Conservation (phyloP, 176 grass and related monocot genomes). For the Saccharum officinarum region DNA sequence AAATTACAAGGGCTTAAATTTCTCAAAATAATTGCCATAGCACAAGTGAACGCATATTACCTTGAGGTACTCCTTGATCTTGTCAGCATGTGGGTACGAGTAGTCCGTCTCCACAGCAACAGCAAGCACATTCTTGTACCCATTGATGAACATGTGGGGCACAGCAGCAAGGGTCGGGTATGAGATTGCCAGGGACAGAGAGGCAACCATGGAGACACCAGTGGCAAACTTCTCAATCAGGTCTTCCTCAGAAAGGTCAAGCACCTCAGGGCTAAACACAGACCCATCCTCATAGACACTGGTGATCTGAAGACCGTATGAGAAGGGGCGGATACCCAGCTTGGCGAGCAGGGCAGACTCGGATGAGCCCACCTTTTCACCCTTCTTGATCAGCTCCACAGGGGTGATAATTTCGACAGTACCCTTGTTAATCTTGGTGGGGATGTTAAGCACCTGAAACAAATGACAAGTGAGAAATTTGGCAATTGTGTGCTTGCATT, state of each 20-base stretch:
- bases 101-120: constrained; percentile 79
- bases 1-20: background rate
- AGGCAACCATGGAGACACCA: constrained; percentile 75
- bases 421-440: constrained; percentile 96
- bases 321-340: constrained; percentile 80
- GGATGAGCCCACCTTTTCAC: constrained; percentile 82
- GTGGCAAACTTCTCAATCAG: constrained; percentile 59
- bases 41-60: constrained; percentile 7
- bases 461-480: background rate
- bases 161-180: constrained; percentile 83
- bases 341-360: constrained; percentile 84
- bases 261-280: constrained; percentile 84
- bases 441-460: constrained; percentile 81
- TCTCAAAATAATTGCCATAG: background rate
- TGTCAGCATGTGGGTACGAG: constrained; percentile 70
- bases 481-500: background rate
- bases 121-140: constrained; percentile 87
- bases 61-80: constrained; percentile 92
- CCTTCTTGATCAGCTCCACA: constrained; percentile 82
- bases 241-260: constrained; percentile 78
- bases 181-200: constrained; percentile 66
- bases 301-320: constrained; percentile 65
- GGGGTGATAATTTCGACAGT: constrained; percentile 88
- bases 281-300: constrained; percentile 70
- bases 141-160: constrained; percentile 83